Evolutionary conservation across 2,329 filamentous ascomycete species (phyloP), one percentile per base, ranked within the genome.

Genomic region (Sphaceloma murrayae): DNA sequence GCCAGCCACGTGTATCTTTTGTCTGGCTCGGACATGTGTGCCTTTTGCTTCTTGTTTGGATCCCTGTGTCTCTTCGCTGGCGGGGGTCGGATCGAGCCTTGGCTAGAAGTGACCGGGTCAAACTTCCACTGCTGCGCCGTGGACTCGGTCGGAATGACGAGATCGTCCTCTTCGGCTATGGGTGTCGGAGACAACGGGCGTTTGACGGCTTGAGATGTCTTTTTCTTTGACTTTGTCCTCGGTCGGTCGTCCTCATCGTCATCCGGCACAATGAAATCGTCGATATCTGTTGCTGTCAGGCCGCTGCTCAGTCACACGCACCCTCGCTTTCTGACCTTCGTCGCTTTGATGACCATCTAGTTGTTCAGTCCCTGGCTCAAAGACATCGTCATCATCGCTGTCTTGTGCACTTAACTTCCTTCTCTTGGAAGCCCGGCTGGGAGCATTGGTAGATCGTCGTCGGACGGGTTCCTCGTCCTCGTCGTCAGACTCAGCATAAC

Each of bases 1-100:
- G 86, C 88, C 45, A 98, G 73, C 91, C 91, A 98, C 9, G 84
- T 66, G 57, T 98, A 93, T 49, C 91, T 75, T 46, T 89, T 73
- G 51, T 93, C 85, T 1, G 88, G 87, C 34, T 94, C 87, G 27
- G 76, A 82, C 21, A 77, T 78, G 58, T 88, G 78, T 3, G 85
- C 85, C 59, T 91, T 94, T 52, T 63, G 58, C 54, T 71, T 70
- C 43, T 57, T 57, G 47, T 52, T 5, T 52, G 52, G 24, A 48
- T 43, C 31, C 54, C 48, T 33, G 22, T 47, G 13, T 42, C 63
- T 62, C 53, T 51, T 63, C 22, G 47, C 61, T 54, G 33, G 57
- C 49, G 36, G 53, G 30, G 31, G 42, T 18, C 42, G 31, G 14
- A 45, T 45, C 8, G 21, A 16, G 57, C 46, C 71, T 67, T 32